Evolutionary conservation across 139 green algal genomes (phyloP), one percentile per base, ranked within the genome.

Genomic region (Chlamydomonas sp.): DNA sequence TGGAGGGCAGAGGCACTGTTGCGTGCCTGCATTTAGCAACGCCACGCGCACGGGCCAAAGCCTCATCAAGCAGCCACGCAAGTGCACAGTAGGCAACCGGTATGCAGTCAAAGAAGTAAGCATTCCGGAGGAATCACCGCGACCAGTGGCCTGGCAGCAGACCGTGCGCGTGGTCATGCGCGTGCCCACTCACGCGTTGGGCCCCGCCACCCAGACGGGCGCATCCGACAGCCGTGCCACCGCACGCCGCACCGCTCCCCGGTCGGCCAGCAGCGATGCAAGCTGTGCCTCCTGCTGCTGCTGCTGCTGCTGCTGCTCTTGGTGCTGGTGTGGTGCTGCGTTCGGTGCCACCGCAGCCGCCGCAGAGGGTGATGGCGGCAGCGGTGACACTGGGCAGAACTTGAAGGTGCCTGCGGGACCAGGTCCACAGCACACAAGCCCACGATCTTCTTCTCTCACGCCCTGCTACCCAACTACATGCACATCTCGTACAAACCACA

Each of bases 331-430:
- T 7, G 73, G 69, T n/a, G n/a, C 15, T 8, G 69, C 14, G 20
- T n/a, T 10, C 31, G 57, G 63, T 59, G 8, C 63, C 63, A 63
- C 31, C 49, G 20, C 63, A 57, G 57, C 20, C 17, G 15, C 63
- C 58, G 60, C 20, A 67, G 58, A 15, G 20, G 74, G 61, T 3
- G 62, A 66, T 66, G 4, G 1, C 4, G 8, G 68, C 59, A 79
- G 69, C 20, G 71, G 81, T 60, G 69, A 86, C 0, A 86, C 61
- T 8, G 58, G 81, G 18, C 71, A 74, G 71, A 80, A 87, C 31
- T 74, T 73, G 83, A 81, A 87, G 61, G 80, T 75, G 63, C 83
- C 83, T 87, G 73, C 60, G 16, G 72, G 72, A 15, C 31, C 8
- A 16, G 10, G 9, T 9, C 64, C 9, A 69, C 10, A 12, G 8